A percentile compares a stretch with the other conserved stretches of the same genome.
Evolutionary conservation across 345 rosid species (phyloP).

Genomic region (Heritiera littoralis): DNA sequence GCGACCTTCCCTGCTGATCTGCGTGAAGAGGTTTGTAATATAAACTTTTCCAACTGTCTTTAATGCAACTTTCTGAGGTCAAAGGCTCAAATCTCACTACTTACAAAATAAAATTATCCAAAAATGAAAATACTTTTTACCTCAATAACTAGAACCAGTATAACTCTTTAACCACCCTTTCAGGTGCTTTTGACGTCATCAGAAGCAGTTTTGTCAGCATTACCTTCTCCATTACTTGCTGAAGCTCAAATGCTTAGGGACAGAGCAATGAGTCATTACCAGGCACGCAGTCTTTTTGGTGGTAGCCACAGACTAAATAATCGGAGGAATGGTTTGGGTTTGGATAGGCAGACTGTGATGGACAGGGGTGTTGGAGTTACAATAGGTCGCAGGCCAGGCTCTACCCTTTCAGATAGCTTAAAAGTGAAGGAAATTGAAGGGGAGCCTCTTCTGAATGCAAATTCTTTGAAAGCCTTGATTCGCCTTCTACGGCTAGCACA

Average conservation of each 20-base stretch:
- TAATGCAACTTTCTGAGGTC: conserved; percentile 20
- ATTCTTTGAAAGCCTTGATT: conserved; percentile 75
- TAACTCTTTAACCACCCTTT: conserved; percentile 28
- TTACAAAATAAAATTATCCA: background rate
- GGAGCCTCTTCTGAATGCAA: conserved; percentile 72
- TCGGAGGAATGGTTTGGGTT: conserved; percentile 89
- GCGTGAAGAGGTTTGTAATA: conserved; percentile 88
- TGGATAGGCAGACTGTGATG: conserved; percentile 84
- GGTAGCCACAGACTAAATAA: conserved; percentile 69
- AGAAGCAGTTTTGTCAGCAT: conserved; percentile 88
- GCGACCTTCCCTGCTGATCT: conserved; percentile 96
- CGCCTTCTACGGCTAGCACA: conserved; percentile 84
- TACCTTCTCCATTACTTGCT: conserved; percentile 92
- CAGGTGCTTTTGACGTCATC: conserved; percentile 97
- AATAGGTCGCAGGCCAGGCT: conserved; percentile 65
- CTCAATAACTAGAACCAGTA: conserved; percentile 19
- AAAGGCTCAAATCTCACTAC: no score
- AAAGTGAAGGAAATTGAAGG: conserved; percentile 83
- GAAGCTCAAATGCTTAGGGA: conserved; percentile 97
- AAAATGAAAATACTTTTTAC: background rate
- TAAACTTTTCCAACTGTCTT: background rate
- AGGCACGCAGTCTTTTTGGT: conserved; percentile 88
- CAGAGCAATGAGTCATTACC: conserved; percentile 98
- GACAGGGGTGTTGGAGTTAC: conserved; percentile 96
- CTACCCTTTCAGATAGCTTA: conserved; percentile 64